Percentiles rank a stretch among this genome's conserved stretches.
Evolutionary conservation across 2,329 filamentous ascomycete genomes (phyloP).

Genomic region (Alternaria postmessia): DNA sequence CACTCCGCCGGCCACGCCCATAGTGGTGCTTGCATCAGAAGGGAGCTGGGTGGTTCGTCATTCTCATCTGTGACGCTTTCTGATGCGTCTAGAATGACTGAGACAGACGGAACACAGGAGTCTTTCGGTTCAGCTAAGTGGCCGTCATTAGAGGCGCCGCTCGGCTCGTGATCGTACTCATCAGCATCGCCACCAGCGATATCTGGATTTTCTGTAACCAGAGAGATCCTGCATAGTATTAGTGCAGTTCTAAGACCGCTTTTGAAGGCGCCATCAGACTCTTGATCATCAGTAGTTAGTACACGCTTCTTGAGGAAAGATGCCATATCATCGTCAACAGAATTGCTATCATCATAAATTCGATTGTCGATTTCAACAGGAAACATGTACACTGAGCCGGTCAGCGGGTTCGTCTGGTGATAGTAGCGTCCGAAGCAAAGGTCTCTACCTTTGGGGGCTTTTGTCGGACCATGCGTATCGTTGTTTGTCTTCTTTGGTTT

Average conservation of each 20-base stretch:
- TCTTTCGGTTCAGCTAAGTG: background rate
- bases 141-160: background rate
- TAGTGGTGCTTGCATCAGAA: conserved; percentile 2
- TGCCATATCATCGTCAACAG: background rate
- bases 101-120: background rate
- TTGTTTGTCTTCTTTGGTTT: conserved; percentile 1
- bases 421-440: background rate
- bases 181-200: background rate
- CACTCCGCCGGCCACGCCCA: background rate
- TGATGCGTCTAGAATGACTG: background rate
- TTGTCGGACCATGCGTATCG: background rate
- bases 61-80: background rate
- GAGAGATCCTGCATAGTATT: background rate
- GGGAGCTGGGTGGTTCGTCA: conserved; percentile 8
- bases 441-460: background rate
- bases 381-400: background rate
- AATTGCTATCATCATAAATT: background rate
- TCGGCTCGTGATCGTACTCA: background rate
- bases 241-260: background rate
- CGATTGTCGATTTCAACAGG: background rate
- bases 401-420: background rate
- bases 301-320: background rate
- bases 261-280: background rate
- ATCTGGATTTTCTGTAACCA: background rate
- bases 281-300: background rate